These are phyloP conservation scores for Penicillium sp. DNA, from an alignment of 2,329 filamentous ascomycete species.

Conservation along the genomic window DNA sequence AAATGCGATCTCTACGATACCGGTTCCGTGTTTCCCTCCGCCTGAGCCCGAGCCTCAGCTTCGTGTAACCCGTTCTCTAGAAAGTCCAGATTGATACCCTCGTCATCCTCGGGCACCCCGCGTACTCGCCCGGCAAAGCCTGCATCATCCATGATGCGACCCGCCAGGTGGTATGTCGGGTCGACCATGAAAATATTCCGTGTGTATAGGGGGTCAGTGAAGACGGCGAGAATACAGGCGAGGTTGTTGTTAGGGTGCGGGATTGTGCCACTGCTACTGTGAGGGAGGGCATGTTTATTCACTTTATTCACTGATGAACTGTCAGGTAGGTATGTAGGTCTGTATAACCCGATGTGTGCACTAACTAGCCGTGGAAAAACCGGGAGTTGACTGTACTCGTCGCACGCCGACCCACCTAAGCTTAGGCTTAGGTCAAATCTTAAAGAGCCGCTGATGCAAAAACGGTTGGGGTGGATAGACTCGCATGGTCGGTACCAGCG, in stretches of 20 bases:
- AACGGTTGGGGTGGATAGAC: slow-evolving; percentile 52
- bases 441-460: slow-evolving; percentile 82
- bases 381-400: no score
- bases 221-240: slow-evolving; percentile 71
- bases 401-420: no score
- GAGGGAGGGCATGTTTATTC: no score
- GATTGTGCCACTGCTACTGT: no score
- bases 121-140: slow-evolving; percentile 65
- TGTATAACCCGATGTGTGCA: no score
- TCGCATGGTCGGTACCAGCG: slow-evolving; percentile 53
- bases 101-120: slow-evolving; percentile 69
- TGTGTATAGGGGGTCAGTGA: slow-evolving; percentile 73
- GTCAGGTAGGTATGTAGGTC: no score
- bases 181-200: slow-evolving; percentile 72
- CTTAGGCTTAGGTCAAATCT: no score
- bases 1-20: slow-evolving; percentile 30
- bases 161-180: slow-evolving; percentile 79
- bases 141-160: slow-evolving; percentile 77
- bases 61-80: slow-evolving; percentile 50
- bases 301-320: no score
- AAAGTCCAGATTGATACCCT: slow-evolving; percentile 67
- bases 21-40: slow-evolving; percentile 39
- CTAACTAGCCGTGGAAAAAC: no score
- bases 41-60: slow-evolving; percentile 46
- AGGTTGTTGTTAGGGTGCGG: no score